Conservation (phyloP, 352 stramenopile species). For the Phytophthora foliorum region DNA sequence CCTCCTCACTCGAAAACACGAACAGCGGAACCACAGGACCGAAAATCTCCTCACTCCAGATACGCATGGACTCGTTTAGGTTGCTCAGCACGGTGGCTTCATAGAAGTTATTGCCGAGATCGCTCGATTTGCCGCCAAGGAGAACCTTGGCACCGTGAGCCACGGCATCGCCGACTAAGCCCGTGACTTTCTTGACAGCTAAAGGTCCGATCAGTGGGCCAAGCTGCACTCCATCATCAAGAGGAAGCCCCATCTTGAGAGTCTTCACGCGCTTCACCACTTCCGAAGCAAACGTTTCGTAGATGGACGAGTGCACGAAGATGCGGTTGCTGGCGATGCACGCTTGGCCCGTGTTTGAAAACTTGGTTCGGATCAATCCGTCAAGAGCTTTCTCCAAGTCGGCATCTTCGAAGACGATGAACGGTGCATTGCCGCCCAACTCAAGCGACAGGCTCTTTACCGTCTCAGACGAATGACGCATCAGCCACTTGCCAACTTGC, state of each 20-base stretch:
- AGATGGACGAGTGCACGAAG: conserved; percentile 92
- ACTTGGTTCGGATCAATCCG: conserved; percentile 84
- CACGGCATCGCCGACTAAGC: conserved; percentile 89
- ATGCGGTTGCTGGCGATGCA: conserved; percentile 91
- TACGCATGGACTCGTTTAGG: conserved; percentile 81
- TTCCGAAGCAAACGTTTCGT: conserved; percentile 91
- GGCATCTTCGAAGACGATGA: conserved; percentile 93
- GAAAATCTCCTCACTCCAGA: conserved; percentile 95
- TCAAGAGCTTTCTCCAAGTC: conserved; percentile 79
- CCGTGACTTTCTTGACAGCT: conserved; percentile 88
- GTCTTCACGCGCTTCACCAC: conserved; percentile 68
- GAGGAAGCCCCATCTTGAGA: conserved; percentile 91
- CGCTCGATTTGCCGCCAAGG: conserved; percentile 74
- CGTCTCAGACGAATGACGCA: conserved; percentile 72
- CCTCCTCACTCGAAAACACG: conserved; percentile 94
- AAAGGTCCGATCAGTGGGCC: conserved; percentile 95
- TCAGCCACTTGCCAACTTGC: conserved; percentile 77
- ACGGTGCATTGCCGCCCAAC: conserved; percentile 91
- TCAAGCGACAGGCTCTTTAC: conserved; percentile 84
- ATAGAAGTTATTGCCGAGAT: conserved; percentile 92
- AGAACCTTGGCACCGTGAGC: conserved; percentile 88
- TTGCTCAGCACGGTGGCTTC: conserved; percentile 94
- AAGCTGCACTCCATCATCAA: conserved; percentile 75
- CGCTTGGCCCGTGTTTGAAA: conserved; percentile 86
- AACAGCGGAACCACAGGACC: conserved; percentile 94